Conservation (phyloP, 345 rosid genomes). For the Arabidopsis arenosa region DNA sequence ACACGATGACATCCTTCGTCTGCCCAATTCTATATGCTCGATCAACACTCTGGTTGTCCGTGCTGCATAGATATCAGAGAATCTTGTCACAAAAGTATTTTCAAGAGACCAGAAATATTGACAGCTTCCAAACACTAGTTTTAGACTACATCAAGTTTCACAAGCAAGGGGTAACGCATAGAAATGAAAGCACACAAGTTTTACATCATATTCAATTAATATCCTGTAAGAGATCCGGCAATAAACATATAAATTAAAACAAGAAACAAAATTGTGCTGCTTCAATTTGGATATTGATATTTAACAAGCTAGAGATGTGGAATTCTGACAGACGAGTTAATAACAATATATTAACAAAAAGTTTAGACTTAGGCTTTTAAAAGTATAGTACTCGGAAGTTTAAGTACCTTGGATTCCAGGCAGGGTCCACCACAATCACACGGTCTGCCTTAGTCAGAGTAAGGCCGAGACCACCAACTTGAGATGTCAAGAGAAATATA, state of each 20-base stretch:
- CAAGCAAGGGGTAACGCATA: conserved; percentile 6
- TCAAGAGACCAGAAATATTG: conserved; percentile 5
- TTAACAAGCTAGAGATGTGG: conserved; percentile 14
- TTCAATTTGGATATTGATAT: neutral
- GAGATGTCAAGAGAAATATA: conserved; percentile 92
- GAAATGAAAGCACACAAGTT: neutral
- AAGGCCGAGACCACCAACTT: conserved; percentile 99
- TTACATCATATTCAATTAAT: conserved; percentile 1
- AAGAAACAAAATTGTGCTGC: conserved; percentile 4
- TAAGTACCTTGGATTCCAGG: conserved; percentile 94
- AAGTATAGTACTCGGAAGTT: conserved; percentile 13
- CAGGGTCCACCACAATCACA: conserved; percentile 97
- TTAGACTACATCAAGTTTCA: conserved; percentile 19
- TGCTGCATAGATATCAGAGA: conserved; percentile 54
- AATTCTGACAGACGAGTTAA: conserved; percentile 3
- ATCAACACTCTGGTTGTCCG: conserved; percentile 98
- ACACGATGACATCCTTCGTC: conserved; percentile 87
- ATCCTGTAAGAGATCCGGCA: neutral
- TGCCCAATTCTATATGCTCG: conserved; percentile 99
- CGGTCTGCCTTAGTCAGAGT: conserved; percentile 98
- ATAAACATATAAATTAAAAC: conserved; percentile 3
- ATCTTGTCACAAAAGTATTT: conserved; percentile 3
- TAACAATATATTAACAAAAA: neutral
- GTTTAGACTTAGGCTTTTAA: conserved; percentile 4
- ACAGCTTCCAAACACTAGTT: conserved; percentile 17